Evolutionary conservation across 2,329 filamentous ascomycete species (phyloP).

Genomic region (Diaporthe velutina): DNA sequence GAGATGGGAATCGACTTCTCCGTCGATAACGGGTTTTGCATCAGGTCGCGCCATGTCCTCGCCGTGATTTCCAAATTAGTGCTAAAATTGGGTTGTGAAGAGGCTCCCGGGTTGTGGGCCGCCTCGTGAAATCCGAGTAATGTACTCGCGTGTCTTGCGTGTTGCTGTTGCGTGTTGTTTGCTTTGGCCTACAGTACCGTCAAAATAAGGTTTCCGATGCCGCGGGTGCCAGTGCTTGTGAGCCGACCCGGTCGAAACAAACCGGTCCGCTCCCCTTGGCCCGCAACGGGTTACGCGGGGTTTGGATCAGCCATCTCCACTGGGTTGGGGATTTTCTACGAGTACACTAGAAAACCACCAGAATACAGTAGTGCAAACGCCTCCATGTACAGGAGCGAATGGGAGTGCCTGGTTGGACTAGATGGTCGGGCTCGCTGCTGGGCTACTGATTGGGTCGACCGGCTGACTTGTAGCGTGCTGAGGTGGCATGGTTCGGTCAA

Average conservation of each 20-base stretch:
- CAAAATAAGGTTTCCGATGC: conserved; percentile 3
- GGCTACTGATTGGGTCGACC: background rate
- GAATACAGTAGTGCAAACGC: background rate
- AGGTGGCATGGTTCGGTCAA: background rate
- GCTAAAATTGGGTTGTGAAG: background rate
- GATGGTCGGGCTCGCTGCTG: background rate
- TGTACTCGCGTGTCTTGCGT: background rate
- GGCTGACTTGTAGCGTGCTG: background rate
- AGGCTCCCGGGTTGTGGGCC: background rate
- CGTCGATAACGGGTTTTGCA: conserved; percentile 36
- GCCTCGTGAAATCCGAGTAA: conserved; percentile 1
- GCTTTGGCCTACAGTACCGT: background rate
- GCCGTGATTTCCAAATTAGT: background rate
- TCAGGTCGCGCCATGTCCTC: background rate
- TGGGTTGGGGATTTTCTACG: background rate
- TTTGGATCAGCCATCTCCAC: background rate
- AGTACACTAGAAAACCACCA: background rate
- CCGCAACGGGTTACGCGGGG: background rate
- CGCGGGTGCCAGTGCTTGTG: background rate
- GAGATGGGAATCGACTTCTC: conserved; percentile 39
- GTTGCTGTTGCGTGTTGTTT: background rate
- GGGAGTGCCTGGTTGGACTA: too few species aligned
- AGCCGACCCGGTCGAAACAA: background rate
- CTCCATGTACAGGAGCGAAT: background rate
- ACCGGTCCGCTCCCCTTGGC: background rate